phyloP scores from a whole-genome alignment of 257 asterid species.

The Solanum bulbocastanum region DNA sequence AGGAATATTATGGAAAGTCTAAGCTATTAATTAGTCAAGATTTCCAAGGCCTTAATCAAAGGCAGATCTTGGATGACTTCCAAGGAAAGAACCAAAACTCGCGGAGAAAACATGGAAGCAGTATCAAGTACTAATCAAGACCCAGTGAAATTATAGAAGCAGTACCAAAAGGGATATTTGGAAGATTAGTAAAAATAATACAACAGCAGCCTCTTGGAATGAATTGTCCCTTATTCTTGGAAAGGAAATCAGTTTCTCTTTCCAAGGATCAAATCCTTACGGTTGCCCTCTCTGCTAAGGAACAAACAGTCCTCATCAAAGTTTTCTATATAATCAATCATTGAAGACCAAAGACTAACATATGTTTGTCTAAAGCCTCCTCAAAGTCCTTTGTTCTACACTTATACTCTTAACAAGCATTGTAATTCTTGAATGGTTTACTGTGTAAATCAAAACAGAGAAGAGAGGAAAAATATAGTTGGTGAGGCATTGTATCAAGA shows the following conservation, averaged over 20 bases:
- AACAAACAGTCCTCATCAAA: background rate
- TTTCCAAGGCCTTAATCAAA: background rate
- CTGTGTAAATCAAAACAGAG: background rate
- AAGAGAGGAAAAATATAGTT: background rate
- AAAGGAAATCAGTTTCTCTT: background rate
- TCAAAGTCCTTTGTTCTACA: background rate
- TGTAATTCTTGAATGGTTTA: background rate
- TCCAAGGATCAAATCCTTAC: background rate
- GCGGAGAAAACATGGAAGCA: background rate
- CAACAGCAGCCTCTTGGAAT: background rate
- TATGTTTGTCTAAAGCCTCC: background rate
- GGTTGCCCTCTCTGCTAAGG: background rate
- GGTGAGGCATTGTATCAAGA: background rate
- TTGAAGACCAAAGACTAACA: background rate
- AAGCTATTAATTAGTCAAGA: background rate
- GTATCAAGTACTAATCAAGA: background rate
- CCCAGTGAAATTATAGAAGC: background rate
- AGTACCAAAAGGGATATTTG: background rate
- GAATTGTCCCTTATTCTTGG: background rate
- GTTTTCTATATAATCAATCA: too few relatives aligned
- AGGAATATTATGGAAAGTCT: background rate
- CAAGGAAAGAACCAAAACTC: background rate
- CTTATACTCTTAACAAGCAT: background rate
- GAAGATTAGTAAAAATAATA: background rate
- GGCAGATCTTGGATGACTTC: background rate